Evolutionary conservation across 305 asterid genomes (phyloP).

Genomic region (Fraxinus floribunda): DNA sequence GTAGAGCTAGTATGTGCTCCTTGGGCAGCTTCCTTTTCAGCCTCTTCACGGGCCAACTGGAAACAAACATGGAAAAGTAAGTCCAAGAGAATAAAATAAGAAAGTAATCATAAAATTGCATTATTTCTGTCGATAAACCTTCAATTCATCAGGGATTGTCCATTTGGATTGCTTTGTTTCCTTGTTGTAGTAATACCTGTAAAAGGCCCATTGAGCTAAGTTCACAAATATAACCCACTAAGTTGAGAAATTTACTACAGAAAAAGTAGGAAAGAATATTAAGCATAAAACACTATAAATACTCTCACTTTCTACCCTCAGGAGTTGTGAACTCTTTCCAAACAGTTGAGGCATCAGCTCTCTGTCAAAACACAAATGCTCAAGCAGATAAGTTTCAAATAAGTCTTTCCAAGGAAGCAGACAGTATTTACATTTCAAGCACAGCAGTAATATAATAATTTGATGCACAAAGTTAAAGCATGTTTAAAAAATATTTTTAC

Average conservation of each 20-base stretch:
- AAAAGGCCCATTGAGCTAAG: constrained; percentile 19
- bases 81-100: constrained; percentile 17
- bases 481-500: not conserved
- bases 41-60: constrained; percentile 93
- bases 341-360: constrained; percentile 95
- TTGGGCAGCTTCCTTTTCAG: constrained; percentile 66
- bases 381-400: constrained; percentile 14
- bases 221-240: constrained; percentile 6
- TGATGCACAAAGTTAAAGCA: not conserved
- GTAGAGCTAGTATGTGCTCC: constrained; percentile 45
- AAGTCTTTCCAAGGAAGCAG: constrained; percentile 5
- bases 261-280: not conserved
- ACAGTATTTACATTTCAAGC: not conserved
- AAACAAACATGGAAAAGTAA: constrained; percentile 34
- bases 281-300: constrained; percentile 9
- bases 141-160: constrained; percentile 94
- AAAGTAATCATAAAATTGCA: constrained; percentile 7
- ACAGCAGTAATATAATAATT: not conserved
- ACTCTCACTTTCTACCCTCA: constrained; percentile 93
- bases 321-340: constrained; percentile 97
- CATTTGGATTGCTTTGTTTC: constrained; percentile 94
- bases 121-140: constrained; percentile 45
- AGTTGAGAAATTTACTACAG: not conserved
- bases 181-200: constrained; percentile 94
- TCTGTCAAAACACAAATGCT: constrained; percentile 49